These are phyloP conservation scores for Solanum habrochaites DNA, from an alignment of 257 asterid species.

Conservation along the genomic window DNA sequence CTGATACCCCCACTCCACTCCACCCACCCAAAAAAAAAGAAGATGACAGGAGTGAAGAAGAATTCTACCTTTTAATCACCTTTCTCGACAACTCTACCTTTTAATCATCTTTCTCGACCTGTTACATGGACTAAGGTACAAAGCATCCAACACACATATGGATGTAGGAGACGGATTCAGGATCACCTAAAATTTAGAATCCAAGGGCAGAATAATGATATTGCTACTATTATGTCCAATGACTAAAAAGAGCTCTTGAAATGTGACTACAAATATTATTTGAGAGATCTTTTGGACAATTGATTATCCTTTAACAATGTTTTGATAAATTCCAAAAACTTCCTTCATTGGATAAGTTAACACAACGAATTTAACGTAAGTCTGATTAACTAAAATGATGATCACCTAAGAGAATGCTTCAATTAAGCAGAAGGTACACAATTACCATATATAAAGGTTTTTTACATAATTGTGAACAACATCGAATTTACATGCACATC, in stretches of 20 bases:
- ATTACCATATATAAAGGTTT: background rate
- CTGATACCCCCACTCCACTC: background rate
- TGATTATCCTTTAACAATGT: background rate
- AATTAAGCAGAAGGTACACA: background rate
- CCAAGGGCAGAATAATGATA: background rate
- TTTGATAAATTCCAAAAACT: background rate
- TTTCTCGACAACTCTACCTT: background rate
- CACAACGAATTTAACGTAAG: background rate
- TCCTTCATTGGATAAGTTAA: background rate
- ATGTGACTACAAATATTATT: background rate
- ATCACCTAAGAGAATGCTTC: background rate
- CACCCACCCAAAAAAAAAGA: background rate
- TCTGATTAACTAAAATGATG: background rate
- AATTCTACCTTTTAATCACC: background rate
- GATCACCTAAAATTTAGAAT: background rate
- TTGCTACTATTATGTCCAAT: background rate
- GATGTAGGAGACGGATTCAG: background rate
- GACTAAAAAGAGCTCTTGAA: background rate
- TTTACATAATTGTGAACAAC: background rate
- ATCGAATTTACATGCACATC: background rate
- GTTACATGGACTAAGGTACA: background rate
- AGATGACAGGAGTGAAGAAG: background rate
- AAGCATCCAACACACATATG: background rate
- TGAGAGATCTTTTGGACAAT: background rate
- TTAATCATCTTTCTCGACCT: background rate